Evolutionary conservation across 441 rosid genomes (phyloP), one percentile per base, ranked within the genome.

Genomic region (Cnidoscolus chayamansa): DNA sequence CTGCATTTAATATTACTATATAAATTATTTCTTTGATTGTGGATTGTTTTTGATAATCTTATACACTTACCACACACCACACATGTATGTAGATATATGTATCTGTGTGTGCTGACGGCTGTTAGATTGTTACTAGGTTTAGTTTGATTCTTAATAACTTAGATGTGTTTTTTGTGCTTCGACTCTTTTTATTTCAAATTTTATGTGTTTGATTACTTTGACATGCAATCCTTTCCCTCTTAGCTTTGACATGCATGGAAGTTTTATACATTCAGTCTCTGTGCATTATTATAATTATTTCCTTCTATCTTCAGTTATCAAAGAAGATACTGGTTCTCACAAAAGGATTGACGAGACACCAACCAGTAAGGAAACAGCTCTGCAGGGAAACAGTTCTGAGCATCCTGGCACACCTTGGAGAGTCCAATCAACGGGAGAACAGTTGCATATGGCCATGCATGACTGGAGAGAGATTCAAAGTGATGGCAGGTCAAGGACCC

Each of bases 331-430:
- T 64, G 80, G 77, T 82, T 73, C 77, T 58, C 77, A 72, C 56
- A 83, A 77, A 78, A 87, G 81, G 84, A 75, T 74, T 68, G 90
- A 84, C 72, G 93, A 85, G 73, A 75, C 76, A 60, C 76, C 85
- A 30, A 62, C 65, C 51, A 81, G 60, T 70, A 80, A 77, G 78
- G 93, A 89, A 77, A 70, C 77, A 16, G 70, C 77, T 76, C 13
- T 75, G 73, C 89, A 76, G 77, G 89, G 83, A 74, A 81, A 74
- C 75, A 84, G 69, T 81, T 75, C 81, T 73, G 71, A 69, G 30
- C 84, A 68, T 73, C 79, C 88, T 76, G 79, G 64, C 70, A 53
- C 90, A 67, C 72, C 83, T 25, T 85, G 92, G 97, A 89, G 84
- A 58, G 78, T 87, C 64, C 75, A 90, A 48, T 78, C 89, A 53